Conservation (phyloP, 345 rosid species). For the Microthlaspi erraticum region DNA sequence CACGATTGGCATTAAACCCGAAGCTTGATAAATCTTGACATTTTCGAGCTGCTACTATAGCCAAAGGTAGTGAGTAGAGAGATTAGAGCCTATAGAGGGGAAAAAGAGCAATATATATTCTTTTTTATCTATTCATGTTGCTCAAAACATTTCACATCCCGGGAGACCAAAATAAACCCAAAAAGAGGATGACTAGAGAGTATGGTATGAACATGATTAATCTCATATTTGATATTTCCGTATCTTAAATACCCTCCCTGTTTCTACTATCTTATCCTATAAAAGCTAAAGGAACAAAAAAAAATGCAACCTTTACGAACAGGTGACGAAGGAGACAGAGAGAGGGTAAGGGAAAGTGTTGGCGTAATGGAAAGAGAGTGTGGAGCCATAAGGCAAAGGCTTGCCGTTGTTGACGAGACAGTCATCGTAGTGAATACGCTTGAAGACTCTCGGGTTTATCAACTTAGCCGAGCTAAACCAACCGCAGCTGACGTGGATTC, state of each 20-base stretch:
- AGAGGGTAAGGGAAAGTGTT: conserved; percentile 78
- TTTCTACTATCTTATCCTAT: conserved; percentile 34
- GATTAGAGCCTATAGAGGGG: too few species aligned
- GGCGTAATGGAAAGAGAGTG: conserved; percentile 74
- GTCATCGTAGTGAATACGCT: conserved; percentile 77
- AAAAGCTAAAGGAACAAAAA: not conserved
- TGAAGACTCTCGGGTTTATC: conserved; percentile 80
- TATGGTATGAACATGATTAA: conserved; percentile 27
- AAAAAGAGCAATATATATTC: conserved; percentile 3
- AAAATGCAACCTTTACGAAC: conserved; percentile 38
- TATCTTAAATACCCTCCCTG: conserved; percentile 8
- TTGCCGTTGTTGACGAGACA: conserved; percentile 87
- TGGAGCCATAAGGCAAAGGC: conserved; percentile 64
- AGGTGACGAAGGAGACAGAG: conserved; percentile 65
- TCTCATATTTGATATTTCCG: conserved; percentile 32
- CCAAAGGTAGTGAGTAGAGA: too few species aligned
- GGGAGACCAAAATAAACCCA: conserved; percentile 20
- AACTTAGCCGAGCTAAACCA: conserved; percentile 89
- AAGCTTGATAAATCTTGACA: too few species aligned
- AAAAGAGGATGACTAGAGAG: conserved; percentile 29
- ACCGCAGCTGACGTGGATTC: conserved; percentile 77
- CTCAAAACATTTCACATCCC: conserved; percentile 21
- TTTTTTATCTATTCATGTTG: conserved; percentile 19
- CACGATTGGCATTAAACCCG: too few species aligned
- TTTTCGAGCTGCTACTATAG: too few species aligned